These are phyloP conservation scores for Irpex lacteus DNA, from an alignment of 1,284 basidiomycete genomes.

Conservation along the genomic window DNA sequence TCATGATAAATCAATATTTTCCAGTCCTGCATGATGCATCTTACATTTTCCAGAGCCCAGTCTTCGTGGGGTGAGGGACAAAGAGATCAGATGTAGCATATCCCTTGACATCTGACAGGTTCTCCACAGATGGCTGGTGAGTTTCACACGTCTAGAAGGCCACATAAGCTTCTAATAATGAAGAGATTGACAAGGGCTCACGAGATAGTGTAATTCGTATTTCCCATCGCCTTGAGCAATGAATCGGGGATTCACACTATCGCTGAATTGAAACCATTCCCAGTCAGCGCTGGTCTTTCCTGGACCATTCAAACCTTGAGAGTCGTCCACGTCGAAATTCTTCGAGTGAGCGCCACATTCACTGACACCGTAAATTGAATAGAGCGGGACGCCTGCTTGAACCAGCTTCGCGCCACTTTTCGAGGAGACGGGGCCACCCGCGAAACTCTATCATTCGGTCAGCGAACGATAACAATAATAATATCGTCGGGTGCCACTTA, in stretches of 20 bases:
- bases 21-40: background rate
- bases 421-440: conserved; percentile 27
- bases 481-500: conserved; percentile 1
- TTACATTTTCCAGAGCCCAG: conserved; percentile 18
- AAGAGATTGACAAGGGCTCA: conserved; percentile 17
- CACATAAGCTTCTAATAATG: background rate
- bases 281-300: conserved; percentile 23
- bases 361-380: conserved; percentile 21
- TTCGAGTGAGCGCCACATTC: conserved; percentile 16
- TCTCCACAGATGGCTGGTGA: conserved; percentile 17
- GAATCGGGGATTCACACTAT: conserved; percentile 27
- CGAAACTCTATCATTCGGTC: conserved; percentile 17
- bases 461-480: background rate
- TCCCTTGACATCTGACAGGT: conserved; percentile 12
- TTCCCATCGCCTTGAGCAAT: conserved; percentile 37
- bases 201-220: conserved; percentile 37
- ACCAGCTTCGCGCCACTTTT: conserved; percentile 25
- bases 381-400: conserved; percentile 22
- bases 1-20: background rate
- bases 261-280: conserved; percentile 27
- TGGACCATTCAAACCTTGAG: background rate
- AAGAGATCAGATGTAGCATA: conserved; percentile 17
- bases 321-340: conserved; percentile 11
- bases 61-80: conserved; percentile 17
- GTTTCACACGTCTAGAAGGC: conserved; percentile 12